Base-by-base conservation (phyloP, 495 filamentous ascomycete species). In the Tuber microsphaerosporum region DNA sequence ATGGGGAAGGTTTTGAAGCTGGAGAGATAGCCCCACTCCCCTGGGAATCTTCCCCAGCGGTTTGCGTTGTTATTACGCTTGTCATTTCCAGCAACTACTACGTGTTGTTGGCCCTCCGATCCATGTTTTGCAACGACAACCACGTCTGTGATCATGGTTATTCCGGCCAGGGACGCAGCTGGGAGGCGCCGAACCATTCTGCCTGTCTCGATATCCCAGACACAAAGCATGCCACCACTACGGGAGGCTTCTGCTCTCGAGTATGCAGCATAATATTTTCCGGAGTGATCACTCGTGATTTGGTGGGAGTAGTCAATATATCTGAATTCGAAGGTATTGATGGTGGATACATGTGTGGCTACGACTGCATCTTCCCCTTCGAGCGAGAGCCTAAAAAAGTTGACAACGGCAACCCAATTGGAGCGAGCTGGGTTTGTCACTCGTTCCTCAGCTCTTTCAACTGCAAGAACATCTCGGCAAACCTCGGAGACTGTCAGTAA, bases 241-340 rank as follows among this genome's bases (percentile, higher is more conserved):
- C 41, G 39, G 7, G 44, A 31, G 42, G 31, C n/a, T 17, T 70
- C 69, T 4, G 76, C 74, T 48, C 72, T 79, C 41, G 76, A 79
- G 61, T 79, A 79, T 34, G 77, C 77, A 2, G 77, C 76, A 39
- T 79, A 79, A 48, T 79, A 79, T 39, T 7, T 42, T 12, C 73
- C 44, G 1, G 77, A 79, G 48, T 79, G 70, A n/a, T 79, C 77
- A 48, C 76, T 79, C 41, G 75, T 71, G 46, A 79, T 75, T 48
- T 79, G 73, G 34, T 79, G 70, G 14, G 77, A 79, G 71, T 79
- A 79, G 73, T 79, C 77, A 39, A 79, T 79, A 17, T 79, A 71
- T 42, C 12, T 42, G 22, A 75, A 79, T 34, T 73, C 45, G 46
- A 79, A 79, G 16, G 76, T 79, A 12, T 75, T 68, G 46, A 79